Evolutionary conservation across 2,329 filamentous ascomycete species (phyloP), one percentile per base, ranked within the genome.

Genomic region (Aspergillus sp.): DNA sequence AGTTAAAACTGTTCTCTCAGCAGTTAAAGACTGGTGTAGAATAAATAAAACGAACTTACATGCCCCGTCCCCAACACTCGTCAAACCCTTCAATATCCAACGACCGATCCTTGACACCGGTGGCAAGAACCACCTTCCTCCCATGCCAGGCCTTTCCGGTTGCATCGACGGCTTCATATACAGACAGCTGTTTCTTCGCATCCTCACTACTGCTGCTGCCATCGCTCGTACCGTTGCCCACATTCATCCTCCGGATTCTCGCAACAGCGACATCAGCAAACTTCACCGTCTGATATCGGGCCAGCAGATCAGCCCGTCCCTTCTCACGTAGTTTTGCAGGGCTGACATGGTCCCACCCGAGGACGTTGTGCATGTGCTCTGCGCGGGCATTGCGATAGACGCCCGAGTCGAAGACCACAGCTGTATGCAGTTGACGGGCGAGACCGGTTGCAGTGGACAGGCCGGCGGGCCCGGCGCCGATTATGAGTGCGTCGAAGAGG

Each of bases 321-420:
- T 44, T 43, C 7, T 47, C 35, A 11, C 52, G 52, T 15, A 56
- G 51, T 9, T 39, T 21, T 1, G 46, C 52, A 17, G 57, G 57
- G 14, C 51, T 40, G 12, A 35, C n/a, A 25, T 58, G 56, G 27
- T 86, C 60, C 50, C 60, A 59, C 3, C 82, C 82, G 6, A 84
- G 65, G 0, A 85, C 78, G 62, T 85, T 82, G 67, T 85, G 83
- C 75, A 84, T 79, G 60, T 83, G 79, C n/a, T 81, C 69, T 0
- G 83, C 84, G 0, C 74, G 70, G 0, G 52, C 75, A 61, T 85
- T 85, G 37, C 83, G 78, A 59, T 85, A 85, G 40, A 76, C 74
- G 12, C 78, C 81, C 4, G 81, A 84, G 66, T 85, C 83, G 46
- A 84, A 79, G n/a, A 85, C 65, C 3, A 85, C 69, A 1, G 78